These are phyloP conservation scores for Boletus pseudo-olivaceus DNA, from an alignment of 768 basidiomycete genomes.

Conservation along the genomic window DNA sequence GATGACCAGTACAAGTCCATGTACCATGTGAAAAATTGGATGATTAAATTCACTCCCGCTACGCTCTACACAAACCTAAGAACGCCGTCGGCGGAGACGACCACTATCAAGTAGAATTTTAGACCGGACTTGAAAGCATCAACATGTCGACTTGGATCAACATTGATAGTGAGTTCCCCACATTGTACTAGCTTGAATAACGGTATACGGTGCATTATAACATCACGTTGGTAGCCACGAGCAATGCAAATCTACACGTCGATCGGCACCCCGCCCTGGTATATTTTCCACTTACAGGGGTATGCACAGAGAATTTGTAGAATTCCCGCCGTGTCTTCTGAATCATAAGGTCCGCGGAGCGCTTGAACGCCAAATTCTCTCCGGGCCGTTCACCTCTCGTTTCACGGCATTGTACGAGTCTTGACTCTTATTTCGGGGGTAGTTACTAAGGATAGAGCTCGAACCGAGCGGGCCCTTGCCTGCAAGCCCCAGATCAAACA, in stretches of 20 bases:
- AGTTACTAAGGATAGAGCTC: background rate
- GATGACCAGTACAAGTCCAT: background rate
- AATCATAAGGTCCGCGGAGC: background rate
- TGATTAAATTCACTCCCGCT: too few species aligned
- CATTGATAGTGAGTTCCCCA: background rate
- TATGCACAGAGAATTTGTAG: too few species aligned
- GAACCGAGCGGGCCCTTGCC: background rate
- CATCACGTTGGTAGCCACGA: too few species aligned
- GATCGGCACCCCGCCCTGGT: too few species aligned
- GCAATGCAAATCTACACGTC: too few species aligned
- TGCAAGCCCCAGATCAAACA: background rate
- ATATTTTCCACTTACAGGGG: too few species aligned
- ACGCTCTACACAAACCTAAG: background rate
- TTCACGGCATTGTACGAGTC: background rate
- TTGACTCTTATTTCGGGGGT: background rate
- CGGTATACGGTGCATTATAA: too few species aligned
- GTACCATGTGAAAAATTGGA: background rate
- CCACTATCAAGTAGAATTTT: background rate
- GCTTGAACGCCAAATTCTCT: background rate
- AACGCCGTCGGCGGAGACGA: background rate
- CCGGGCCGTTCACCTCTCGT: background rate
- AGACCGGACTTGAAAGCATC: too few species aligned
- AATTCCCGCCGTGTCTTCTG: background rate
- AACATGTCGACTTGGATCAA: background rate
- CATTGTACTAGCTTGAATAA: too few species aligned